phyloP scores from a whole-genome alignment of 352 stramenopile species.

The Elongisporangium senticosum region DNA sequence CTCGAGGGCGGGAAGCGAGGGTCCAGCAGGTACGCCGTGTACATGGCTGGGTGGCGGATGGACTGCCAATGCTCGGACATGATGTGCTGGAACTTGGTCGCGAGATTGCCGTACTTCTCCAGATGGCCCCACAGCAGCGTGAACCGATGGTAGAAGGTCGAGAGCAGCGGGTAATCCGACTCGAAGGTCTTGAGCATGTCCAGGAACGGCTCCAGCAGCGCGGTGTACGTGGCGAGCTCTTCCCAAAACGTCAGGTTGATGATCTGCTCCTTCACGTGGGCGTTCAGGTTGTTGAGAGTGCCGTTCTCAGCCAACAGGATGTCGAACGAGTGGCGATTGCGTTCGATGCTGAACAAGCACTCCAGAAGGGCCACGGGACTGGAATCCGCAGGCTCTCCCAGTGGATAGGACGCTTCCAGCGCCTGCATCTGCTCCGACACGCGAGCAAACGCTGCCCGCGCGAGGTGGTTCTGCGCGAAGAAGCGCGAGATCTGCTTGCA shows the following conservation, averaged over 20 bases:
- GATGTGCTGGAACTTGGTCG: conserved; percentile 44
- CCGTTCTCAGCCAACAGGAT: conserved; percentile 51
- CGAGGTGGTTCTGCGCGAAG: conserved; percentile 40
- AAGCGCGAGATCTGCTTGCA: conserved; percentile 40
- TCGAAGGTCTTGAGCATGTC: conserved; percentile 65
- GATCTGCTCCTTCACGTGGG: conserved; percentile 37
- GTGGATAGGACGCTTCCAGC: conserved; percentile 26
- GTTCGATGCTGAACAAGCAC: conserved; percentile 42
- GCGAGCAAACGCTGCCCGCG: conserved; percentile 35
- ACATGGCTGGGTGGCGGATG: conserved; percentile 65
- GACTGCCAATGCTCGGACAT: conserved; percentile 53
- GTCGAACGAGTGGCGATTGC: conserved; percentile 51
- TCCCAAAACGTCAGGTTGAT: conserved; percentile 50
- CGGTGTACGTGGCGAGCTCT: conserved; percentile 39
- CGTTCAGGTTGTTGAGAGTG: conserved; percentile 24
- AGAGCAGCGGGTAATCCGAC: conserved; percentile 51
- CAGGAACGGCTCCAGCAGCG: conserved; percentile 61
- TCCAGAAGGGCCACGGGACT: conserved; percentile 35
- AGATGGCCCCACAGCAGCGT: conserved; percentile 58
- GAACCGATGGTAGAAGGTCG: conserved; percentile 74
- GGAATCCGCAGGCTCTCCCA: conserved; percentile 21
- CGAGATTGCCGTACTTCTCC: conserved; percentile 45
- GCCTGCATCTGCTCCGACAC: conserved; percentile 44
- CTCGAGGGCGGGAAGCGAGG: conserved; percentile 53
- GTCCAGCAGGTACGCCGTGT: conserved; percentile 73